Percentiles rank a stretch among this genome's conserved stretches.
Conservation (phyloP, 2,329 filamentous ascomycete genomes). For the Diplodia mutila region DNA sequence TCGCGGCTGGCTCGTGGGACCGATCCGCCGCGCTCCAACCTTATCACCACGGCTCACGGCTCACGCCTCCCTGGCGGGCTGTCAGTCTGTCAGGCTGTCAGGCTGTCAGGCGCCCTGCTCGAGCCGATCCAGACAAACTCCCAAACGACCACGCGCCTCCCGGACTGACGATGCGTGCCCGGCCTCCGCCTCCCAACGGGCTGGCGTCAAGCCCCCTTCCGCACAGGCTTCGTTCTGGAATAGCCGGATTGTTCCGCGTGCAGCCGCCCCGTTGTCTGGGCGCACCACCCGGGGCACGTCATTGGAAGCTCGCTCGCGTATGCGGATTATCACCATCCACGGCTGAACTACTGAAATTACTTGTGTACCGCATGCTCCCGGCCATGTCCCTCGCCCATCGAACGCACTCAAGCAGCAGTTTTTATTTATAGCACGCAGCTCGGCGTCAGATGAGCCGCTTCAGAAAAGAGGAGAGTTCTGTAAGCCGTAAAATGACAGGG, state of each 20-base stretch:
- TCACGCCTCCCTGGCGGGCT: neutral
- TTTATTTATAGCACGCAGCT: slow-evolving; percentile 15
- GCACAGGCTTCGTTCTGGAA: slow-evolving; percentile 10
- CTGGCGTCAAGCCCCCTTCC: slow-evolving; percentile 18
- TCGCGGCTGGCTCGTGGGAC: neutral
- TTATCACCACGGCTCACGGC: slow-evolving; percentile 13
- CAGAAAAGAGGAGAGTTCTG: slow-evolving; percentile 3
- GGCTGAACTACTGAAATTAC: slow-evolving; percentile 17
- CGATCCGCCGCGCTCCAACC: slow-evolving; percentile 5
- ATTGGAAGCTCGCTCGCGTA: slow-evolving; percentile 2
- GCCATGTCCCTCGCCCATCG: neutral
- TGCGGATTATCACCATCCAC: slow-evolving; percentile 1
- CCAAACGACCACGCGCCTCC: neutral
- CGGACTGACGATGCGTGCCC: neutral
- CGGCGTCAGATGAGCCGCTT: neutral
- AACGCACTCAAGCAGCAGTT: neutral
- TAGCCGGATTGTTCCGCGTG: slow-evolving; percentile 14
- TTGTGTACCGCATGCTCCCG: neutral
- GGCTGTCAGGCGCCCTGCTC: slow-evolving; percentile 11
- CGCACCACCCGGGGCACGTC: neutral
- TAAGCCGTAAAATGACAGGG: neutral
- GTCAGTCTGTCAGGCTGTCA: neutral
- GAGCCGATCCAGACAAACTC: neutral
- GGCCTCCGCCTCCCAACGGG: slow-evolving; percentile 4
- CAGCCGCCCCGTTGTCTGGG: slow-evolving; percentile 18